These are phyloP conservation scores for Microsporum audouinii DNA, from an alignment of 2,329 filamentous ascomycete genomes.

Conservation along the genomic window DNA sequence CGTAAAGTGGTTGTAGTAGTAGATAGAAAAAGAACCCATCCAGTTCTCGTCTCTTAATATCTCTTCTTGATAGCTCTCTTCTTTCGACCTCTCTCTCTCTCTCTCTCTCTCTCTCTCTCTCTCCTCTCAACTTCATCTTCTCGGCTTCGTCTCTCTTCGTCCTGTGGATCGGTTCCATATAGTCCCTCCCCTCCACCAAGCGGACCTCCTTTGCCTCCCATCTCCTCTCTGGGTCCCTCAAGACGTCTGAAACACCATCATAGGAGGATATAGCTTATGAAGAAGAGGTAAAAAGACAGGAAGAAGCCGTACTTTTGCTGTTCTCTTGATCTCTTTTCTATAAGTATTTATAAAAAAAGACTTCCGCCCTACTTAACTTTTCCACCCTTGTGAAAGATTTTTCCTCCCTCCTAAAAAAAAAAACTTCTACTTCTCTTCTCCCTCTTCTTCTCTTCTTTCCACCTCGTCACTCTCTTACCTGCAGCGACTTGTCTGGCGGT, in stretches of 20 bases:
- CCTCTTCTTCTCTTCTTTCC: background rate
- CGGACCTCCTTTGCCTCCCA: background rate
- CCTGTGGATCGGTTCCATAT: background rate
- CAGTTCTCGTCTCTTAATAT: too few species aligned
- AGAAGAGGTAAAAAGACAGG: background rate
- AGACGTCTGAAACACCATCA: background rate
- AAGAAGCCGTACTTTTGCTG: background rate
- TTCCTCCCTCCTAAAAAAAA: too few species aligned
- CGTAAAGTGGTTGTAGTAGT: background rate
- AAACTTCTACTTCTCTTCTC: background rate
- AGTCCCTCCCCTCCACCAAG: conserved; percentile 7
- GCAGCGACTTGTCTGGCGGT: background rate
- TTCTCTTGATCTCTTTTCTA: background rate
- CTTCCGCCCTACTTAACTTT: background rate
- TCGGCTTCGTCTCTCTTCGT: background rate
- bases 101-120: background rate
- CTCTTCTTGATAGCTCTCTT: background rate
- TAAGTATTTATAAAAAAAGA: background rate
- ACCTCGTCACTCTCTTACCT: background rate
- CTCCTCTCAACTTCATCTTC: background rate
- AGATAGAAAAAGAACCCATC: too few species aligned
- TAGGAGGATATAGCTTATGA: background rate
- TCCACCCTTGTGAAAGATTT: too few species aligned
- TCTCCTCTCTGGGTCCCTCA: background rate
- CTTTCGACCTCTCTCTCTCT: too few species aligned